A percentile compares a stretch with the other conserved stretches of the same genome.
These are phyloP conservation scores for Cercospora sp. DNA, from an alignment of 2,329 filamentous ascomycete genomes.

Conservation along the genomic window DNA sequence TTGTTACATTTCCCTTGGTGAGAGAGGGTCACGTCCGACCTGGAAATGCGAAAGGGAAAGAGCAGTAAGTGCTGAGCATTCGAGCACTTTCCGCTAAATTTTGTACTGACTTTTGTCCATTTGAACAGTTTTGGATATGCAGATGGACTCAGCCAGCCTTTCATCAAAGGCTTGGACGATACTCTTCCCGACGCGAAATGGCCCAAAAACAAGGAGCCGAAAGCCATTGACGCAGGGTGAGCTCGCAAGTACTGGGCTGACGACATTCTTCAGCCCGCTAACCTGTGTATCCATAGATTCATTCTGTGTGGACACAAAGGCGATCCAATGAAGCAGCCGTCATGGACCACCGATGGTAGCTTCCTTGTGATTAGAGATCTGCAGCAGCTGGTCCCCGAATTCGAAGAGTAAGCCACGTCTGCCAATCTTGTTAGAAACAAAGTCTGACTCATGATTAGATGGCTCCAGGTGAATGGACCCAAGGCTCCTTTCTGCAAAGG, in stretches of 20 bases:
- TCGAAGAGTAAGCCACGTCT: slow-evolving; percentile 8
- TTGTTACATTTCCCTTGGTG: slow-evolving; percentile 11
- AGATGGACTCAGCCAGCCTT: slow-evolving; percentile 13
- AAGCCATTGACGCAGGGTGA: slow-evolving; percentile 5
- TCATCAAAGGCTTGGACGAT: slow-evolving; percentile 13
- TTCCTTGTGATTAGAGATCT: slow-evolving; percentile 14
- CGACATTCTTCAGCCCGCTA: slow-evolving; percentile 11
- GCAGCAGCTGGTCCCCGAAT: slow-evolving; percentile 13
- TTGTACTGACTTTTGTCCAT: slow-evolving; percentile 4
- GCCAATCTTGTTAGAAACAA: slow-evolving; percentile 5
- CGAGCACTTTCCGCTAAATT: slow-evolving; percentile 7
- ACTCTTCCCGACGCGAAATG: slow-evolving; percentile 8
- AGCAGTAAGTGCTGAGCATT: slow-evolving; percentile 12
- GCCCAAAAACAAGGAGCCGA: slow-evolving; percentile 9
- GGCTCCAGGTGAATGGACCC: slow-evolving; percentile 8
- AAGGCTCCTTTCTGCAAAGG: slow-evolving; percentile 12
- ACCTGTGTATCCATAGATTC: slow-evolving; percentile 1
- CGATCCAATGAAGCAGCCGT: slow-evolving; percentile 11
- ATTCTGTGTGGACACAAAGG: slow-evolving; percentile 13
- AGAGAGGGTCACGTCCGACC: slow-evolving; percentile 11
- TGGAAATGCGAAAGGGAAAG: slow-evolving; percentile 10
- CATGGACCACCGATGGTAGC: slow-evolving; percentile 11
- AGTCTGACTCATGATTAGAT: slow-evolving; percentile 10
- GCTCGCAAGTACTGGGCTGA: slow-evolving; percentile 1
- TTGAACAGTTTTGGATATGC: slow-evolving; percentile 9